Percentiles rank a stretch among this genome's conserved stretches.
phyloP scores from a whole-genome alignment of 192 early-diverging fungal genomes.

The Mortierella antarctica region DNA sequence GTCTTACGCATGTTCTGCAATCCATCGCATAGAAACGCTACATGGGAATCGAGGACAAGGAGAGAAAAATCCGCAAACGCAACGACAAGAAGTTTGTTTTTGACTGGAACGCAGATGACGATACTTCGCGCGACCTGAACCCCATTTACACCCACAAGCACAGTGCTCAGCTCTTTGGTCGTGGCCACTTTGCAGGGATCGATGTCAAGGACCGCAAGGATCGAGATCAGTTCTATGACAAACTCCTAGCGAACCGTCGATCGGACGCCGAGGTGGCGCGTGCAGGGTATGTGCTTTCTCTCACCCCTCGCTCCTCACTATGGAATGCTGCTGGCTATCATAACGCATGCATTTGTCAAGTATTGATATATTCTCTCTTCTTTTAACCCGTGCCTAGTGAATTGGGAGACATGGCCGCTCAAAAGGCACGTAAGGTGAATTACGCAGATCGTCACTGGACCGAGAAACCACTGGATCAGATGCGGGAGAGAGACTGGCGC shows the following conservation, averaged over 20 bases:
- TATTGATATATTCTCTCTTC: not conserved
- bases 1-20: not conserved
- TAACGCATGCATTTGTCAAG: not conserved
- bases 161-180: slow-evolving; percentile 83
- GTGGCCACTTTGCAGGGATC: slow-evolving; percentile 89
- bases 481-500: slow-evolving; percentile 98
- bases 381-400: slow-evolving; percentile 54
- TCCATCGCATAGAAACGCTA: slow-evolving; percentile 72
- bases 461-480: slow-evolving; percentile 88
- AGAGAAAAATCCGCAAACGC: slow-evolving; percentile 82
- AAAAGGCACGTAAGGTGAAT: slow-evolving; percentile 73
- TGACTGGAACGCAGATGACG: slow-evolving; percentile 96
- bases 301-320: not conserved
- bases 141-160: slow-evolving; percentile 86
- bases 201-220: slow-evolving; percentile 81
- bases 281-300: slow-evolving; percentile 51
- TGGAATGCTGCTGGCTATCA: not conserved
- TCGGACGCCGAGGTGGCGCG: slow-evolving; percentile 69
- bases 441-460: slow-evolving; percentile 97
- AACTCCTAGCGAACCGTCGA: slow-evolving; percentile 68
- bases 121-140: slow-evolving; percentile 94
- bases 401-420: slow-evolving; percentile 67
- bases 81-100: slow-evolving; percentile 98
- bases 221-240: slow-evolving; percentile 75
- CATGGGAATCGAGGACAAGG: slow-evolving; percentile 81